phyloP scores from a whole-genome alignment of 176 grass and related monocot genomes.

The Aechmea fasciata region DNA sequence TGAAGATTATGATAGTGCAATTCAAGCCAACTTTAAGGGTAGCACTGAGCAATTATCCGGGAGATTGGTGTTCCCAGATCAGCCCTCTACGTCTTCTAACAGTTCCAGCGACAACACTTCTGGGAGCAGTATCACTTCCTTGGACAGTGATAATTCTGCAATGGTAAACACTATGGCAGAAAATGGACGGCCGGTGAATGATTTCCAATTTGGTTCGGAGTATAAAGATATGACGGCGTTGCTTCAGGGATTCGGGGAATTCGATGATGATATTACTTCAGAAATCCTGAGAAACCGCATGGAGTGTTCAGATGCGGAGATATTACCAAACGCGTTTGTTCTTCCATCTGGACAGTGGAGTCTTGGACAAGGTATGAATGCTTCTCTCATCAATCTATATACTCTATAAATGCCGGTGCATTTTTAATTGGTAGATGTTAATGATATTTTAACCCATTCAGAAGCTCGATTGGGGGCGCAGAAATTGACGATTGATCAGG shows the following conservation, averaged over 20 bases:
- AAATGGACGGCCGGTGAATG: slow-evolving; percentile 4
- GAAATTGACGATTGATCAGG: slow-evolving; percentile 62
- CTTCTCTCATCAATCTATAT: neutral
- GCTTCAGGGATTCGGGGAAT: slow-evolving; percentile 27
- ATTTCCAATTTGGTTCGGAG: slow-evolving; percentile 11
- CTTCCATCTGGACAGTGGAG: slow-evolving; percentile 19
- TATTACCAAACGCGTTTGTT: slow-evolving; percentile 23
- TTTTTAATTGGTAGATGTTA: slow-evolving; percentile 7
- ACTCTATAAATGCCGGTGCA: slow-evolving; percentile 1
- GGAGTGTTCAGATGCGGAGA: slow-evolving; percentile 21
- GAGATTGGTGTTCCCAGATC: slow-evolving; percentile 19
- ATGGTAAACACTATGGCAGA: slow-evolving; percentile 25
- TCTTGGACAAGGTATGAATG: slow-evolving; percentile 31
- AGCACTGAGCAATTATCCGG: slow-evolving; percentile 21
- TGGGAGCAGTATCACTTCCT: slow-evolving; percentile 29
- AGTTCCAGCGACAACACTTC: slow-evolving; percentile 39
- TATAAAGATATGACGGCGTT: slow-evolving; percentile 20
- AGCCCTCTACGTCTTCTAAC: slow-evolving; percentile 32
- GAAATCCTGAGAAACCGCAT: slow-evolving; percentile 19
- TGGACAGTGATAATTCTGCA: slow-evolving; percentile 22
- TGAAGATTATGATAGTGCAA: slow-evolving; percentile 19
- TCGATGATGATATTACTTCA: slow-evolving; percentile 17
- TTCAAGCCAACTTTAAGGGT: slow-evolving; percentile 38
- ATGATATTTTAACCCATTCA: slow-evolving; percentile 18
- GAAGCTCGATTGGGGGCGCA: slow-evolving; percentile 25